These are phyloP conservation scores for Tulasnella sp. DNA, from an alignment of 768 basidiomycete species.

Conservation along the genomic window DNA sequence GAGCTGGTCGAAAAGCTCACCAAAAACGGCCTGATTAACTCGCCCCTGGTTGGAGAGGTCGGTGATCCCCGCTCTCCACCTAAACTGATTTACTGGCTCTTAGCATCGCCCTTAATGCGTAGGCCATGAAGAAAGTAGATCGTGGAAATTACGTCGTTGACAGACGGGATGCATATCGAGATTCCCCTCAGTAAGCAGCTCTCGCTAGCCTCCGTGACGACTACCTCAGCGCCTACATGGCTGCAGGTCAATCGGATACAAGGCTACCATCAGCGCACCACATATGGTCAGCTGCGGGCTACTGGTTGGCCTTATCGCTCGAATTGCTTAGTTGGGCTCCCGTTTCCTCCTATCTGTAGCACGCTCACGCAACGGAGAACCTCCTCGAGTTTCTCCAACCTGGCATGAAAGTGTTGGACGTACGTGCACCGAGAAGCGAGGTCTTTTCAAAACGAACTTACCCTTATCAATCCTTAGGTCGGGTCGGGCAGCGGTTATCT, in stretches of 20 bases:
- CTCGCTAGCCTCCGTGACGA: background rate
- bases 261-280: slow-evolving; percentile 92
- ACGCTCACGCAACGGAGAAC: slow-evolving; percentile 79
- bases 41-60: slow-evolving; percentile 55
- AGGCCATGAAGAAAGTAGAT: slow-evolving; percentile 71
- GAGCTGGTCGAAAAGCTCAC: slow-evolving; percentile 71
- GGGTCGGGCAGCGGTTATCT: slow-evolving; percentile 88
- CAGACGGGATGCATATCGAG: slow-evolving; percentile 58
- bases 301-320: background rate
- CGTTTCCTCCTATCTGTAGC: slow-evolving; percentile 44
- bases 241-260: slow-evolving; percentile 72
- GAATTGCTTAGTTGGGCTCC: no score
- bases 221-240: background rate
- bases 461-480: background rate
- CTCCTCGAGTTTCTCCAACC: slow-evolving; percentile 67
- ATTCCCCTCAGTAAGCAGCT: slow-evolving; percentile 62
- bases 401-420: slow-evolving; percentile 76
- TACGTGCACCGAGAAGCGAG: slow-evolving; percentile 37
- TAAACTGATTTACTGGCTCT: background rate
- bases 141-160: slow-evolving; percentile 61
- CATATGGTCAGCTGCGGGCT: slow-evolving; percentile 65
- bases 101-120: background rate
- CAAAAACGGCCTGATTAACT: slow-evolving; percentile 50
- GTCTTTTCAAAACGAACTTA: background rate
- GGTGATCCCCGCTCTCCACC: slow-evolving; percentile 30